Percentiles rank a stretch among this genome's conserved stretches.
These are phyloP conservation scores for Hemerocallis citrina DNA, from an alignment of 106 monocot species.

Conservation along the genomic window DNA sequence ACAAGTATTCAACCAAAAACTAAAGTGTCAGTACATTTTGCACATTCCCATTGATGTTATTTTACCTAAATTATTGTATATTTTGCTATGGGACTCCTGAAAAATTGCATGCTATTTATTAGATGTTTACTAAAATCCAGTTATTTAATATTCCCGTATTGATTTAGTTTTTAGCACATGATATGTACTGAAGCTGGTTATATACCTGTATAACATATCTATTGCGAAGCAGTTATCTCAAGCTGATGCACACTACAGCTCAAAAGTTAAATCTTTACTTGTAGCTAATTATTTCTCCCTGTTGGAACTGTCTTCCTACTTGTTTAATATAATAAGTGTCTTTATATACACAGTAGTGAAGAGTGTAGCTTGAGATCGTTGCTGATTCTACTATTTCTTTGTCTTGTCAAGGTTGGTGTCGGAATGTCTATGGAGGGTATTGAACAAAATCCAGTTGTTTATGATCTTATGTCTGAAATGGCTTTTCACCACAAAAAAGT, in stretches of 20 bases:
- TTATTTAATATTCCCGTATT: too few species aligned
- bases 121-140: too few species aligned
- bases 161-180: too few species aligned
- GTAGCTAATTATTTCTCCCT: not conserved
- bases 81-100: too few species aligned
- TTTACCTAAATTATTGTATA: too few species aligned
- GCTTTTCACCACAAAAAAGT: constrained; percentile 68
- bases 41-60: too few species aligned
- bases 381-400: not conserved
- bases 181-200: too few species aligned
- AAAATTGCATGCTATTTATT: too few species aligned
- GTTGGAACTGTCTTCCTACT: not conserved
- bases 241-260: not conserved
- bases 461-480: constrained; percentile 99
- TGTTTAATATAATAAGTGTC: too few species aligned
- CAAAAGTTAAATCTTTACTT: not conserved
- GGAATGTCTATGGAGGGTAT: constrained; percentile 99
- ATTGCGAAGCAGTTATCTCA: not conserved
- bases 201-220: not conserved
- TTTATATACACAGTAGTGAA: too few species aligned
- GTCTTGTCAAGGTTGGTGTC: constrained; percentile 69
- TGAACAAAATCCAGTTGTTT: constrained; percentile 96
- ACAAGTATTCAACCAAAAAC: too few species aligned
- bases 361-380: not conserved
- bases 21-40: too few species aligned